Conservation (phyloP, 805 yeast species). For the Hanseniaspora occidentalis region DNA sequence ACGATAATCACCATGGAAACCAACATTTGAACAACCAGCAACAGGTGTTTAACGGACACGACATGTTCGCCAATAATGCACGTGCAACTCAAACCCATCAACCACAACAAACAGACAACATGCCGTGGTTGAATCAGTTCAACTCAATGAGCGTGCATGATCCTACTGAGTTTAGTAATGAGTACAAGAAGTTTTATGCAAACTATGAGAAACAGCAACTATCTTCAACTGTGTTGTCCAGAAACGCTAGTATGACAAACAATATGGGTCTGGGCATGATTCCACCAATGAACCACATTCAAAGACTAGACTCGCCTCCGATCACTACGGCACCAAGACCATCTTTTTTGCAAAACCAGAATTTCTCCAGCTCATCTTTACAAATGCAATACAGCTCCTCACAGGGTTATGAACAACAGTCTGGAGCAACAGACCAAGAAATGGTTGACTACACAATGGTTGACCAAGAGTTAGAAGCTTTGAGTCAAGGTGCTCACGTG, state of each 20-base stretch:
- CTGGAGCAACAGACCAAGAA: not conserved
- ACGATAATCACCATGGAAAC: not conserved
- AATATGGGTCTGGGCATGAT: too few species aligned
- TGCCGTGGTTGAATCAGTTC: constrained; percentile 16
- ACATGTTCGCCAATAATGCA: not conserved
- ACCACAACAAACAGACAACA: not conserved
- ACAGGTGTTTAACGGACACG: not conserved
- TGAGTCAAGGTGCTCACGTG: too few species aligned
- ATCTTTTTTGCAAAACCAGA: not conserved
- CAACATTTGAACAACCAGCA: not conserved
- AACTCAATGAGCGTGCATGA: constrained; percentile 18
- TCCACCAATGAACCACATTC: too few species aligned
- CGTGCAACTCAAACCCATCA: not conserved
- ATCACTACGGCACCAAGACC: not conserved
- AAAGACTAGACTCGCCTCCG: not conserved
- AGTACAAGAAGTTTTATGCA: constrained; percentile 18
- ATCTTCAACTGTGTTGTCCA: too few species aligned
- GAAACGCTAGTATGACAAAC: too few species aligned
- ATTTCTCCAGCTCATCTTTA: not conserved
- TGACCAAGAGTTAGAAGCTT: not conserved
- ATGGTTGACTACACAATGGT: not conserved
- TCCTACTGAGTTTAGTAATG: constrained; percentile 18
- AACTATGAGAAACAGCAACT: constrained; percentile 11
- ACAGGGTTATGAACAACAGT: not conserved
- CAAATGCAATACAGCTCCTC: not conserved